These are phyloP conservation scores for Trichoderma harzianum DNA, from an alignment of 2,329 filamentous ascomycete species.

Conservation along the genomic window DNA sequence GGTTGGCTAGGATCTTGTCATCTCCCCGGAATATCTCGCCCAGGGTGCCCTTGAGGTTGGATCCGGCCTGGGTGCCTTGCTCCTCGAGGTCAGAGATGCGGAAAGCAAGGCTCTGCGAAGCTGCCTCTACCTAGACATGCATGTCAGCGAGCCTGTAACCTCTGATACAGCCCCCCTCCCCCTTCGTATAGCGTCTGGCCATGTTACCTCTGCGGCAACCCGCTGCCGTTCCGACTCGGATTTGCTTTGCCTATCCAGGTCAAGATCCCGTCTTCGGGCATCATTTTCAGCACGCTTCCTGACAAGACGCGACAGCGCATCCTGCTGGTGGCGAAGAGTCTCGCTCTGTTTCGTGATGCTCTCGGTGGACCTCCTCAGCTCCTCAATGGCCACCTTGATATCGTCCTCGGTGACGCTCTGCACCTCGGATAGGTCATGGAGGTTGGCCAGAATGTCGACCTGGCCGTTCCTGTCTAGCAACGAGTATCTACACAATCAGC, in stretches of 20 bases:
- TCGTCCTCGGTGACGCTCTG: constrained; percentile 57
- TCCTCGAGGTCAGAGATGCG: constrained; percentile 49
- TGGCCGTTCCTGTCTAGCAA: constrained; percentile 47
- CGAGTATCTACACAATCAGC: constrained; percentile 42
- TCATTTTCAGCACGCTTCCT: constrained; percentile 37
- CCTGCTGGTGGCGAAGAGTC: constrained; percentile 58
- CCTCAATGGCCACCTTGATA: constrained; percentile 57
- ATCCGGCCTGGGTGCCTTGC: constrained; percentile 44
- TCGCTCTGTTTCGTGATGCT: constrained; percentile 63
- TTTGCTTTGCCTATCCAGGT: constrained; percentile 28
- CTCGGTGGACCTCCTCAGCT: constrained; percentile 62
- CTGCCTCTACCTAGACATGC: constrained; percentile 42
- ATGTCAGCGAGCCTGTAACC: background rate
- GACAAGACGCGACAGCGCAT: constrained; percentile 53
- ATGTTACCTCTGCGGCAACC: constrained; percentile 40
- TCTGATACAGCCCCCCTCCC: background rate
- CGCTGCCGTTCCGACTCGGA: constrained; percentile 39
- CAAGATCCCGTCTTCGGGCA: constrained; percentile 30
- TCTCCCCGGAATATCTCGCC: constrained; percentile 55
- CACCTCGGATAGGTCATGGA: constrained; percentile 45
- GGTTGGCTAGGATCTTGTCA: constrained; percentile 60
- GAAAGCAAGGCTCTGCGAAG: constrained; percentile 46
- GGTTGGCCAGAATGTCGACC: constrained; percentile 43
- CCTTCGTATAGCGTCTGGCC: background rate
- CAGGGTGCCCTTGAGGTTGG: constrained; percentile 47